Percentiles rank a stretch among this genome's conserved stretches.
These are phyloP conservation scores for Rhododendron ferrugineum DNA, from an alignment of 148 eudicot species.

Conservation along the genomic window DNA sequence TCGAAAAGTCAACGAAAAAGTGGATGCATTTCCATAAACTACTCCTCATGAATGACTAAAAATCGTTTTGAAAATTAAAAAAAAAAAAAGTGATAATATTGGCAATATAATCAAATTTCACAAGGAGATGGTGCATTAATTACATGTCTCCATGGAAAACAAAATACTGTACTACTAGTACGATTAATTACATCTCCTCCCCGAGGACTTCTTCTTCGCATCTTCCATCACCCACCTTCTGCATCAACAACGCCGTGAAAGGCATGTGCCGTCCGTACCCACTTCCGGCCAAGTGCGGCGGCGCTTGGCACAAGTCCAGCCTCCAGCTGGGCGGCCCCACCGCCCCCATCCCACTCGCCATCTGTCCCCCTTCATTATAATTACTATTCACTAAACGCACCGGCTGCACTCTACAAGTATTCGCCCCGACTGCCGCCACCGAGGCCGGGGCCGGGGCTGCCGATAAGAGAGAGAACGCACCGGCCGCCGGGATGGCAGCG, in stretches of 20 bases:
- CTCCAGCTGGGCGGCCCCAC: constrained; percentile 12
- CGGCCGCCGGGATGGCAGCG: constrained; percentile 19
- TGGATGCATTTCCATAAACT: no score
- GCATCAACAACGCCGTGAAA: constrained; percentile 29
- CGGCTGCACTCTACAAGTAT: not conserved
- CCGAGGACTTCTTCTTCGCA: constrained; percentile 5
- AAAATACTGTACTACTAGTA: not conserved
- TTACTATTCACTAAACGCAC: not conserved
- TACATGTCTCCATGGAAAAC: no score
- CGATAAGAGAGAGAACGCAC: not conserved
- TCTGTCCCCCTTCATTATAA: not conserved
- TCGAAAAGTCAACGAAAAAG: no score
- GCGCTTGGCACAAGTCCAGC: constrained; percentile 25
- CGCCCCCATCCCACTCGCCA: not conserved
- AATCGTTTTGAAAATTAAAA: no score
- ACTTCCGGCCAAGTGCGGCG: constrained; percentile 4
- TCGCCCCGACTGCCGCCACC: not conserved
- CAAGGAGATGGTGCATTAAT: no score
- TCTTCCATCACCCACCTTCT: constrained; percentile 9
- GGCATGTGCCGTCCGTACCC: constrained; percentile 22
- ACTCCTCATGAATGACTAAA: no score
- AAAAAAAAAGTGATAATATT: no score
- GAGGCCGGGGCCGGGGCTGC: no score
- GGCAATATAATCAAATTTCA: no score
- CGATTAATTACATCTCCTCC: not conserved